Base-by-base conservation (phyloP, 2,329 filamentous ascomycete genomes). In the Arthroderma sp. region DNA sequence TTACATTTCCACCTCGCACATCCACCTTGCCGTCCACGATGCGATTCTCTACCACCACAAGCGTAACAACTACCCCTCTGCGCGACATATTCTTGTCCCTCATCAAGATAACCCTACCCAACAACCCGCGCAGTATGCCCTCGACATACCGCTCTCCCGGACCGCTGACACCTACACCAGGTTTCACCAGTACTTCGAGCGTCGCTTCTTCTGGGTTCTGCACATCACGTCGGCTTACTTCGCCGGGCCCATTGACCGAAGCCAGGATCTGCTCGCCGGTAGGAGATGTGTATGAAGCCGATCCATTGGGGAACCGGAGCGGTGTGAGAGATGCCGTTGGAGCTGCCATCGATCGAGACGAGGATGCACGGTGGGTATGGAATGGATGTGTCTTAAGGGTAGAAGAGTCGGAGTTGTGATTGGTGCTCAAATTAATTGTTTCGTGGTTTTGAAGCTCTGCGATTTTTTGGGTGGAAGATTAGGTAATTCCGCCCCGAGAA, bases 191-290 rank as follows among this genome's bases (percentile, higher is more conserved):
- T 58, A 98, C 88, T 72, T 97, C 93, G 63, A 98, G 78, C 54
- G 86, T 82, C 28, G 91, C 89, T 75, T 96, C 90, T 71, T 95
- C 91, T 6, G 93, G 87, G 63, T 93, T 82, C 71, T 97, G 89
- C 23, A 71, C 67, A 68, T 98, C 91, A 66, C 88, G 83, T 66
- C 91, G 82, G 64, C 84, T 71, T 13, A 91, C 88, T 75, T 98
- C 93, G 63, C 97, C 82, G 15, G 93, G 93, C 0, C 91, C 93
- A 72, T 95, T 97, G 63, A 95, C 89, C 13, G 88, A 85, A 57
- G 86, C 87, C 56, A 94, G 81, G 62, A 97, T 81, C 47, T 84
- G 85, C 72, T 90, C 95, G 53, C 89, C 87, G 8, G 66, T 63
- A 15, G 71, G 71, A 51, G 71, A 74, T 62, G 67, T 69, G 62